phyloP scores from a whole-genome alignment of 2,329 filamentous ascomycete species.

The Endoconidiophora polonica region DNA sequence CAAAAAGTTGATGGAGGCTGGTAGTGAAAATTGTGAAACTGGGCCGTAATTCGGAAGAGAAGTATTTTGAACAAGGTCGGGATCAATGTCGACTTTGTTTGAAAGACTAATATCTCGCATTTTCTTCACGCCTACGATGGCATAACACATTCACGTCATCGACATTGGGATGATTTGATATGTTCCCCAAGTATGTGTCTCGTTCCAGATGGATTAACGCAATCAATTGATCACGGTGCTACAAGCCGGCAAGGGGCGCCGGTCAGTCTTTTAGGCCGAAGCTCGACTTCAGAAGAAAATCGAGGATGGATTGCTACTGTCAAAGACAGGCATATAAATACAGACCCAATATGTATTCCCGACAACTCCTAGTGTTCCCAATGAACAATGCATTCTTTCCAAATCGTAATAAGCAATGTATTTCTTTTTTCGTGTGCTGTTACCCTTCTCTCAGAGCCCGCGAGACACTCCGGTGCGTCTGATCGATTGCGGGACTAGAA shows the following conservation, averaged over 20 bases:
- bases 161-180: no score
- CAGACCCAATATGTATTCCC: constrained; percentile 16
- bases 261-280: constrained; percentile 59
- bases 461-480: constrained; percentile 11
- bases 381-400: constrained; percentile 9
- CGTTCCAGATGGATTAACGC: constrained; percentile 9
- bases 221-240: constrained; percentile 15
- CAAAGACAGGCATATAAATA: constrained; percentile 25
- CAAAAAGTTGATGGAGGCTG: no score
- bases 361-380: constrained; percentile 16
- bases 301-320: constrained; percentile 35
- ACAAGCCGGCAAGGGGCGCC: constrained; percentile 47
- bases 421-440: constrained; percentile 17
- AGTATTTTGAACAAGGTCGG: no score
- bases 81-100: no score
- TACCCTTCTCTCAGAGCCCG: constrained; percentile 15
- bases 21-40: no score
- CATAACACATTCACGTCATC: no score
- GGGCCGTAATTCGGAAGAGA: no score
- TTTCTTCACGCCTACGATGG: no score
- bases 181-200: no score
- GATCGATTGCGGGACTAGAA: constrained; percentile 9
- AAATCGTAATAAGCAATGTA: constrained; percentile 23
- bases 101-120: no score
- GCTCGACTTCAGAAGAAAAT: constrained; percentile 40